Conservation (phyloP, 2,329 filamentous ascomycete genomes). For the Sporothrix variecibatus region DNA sequence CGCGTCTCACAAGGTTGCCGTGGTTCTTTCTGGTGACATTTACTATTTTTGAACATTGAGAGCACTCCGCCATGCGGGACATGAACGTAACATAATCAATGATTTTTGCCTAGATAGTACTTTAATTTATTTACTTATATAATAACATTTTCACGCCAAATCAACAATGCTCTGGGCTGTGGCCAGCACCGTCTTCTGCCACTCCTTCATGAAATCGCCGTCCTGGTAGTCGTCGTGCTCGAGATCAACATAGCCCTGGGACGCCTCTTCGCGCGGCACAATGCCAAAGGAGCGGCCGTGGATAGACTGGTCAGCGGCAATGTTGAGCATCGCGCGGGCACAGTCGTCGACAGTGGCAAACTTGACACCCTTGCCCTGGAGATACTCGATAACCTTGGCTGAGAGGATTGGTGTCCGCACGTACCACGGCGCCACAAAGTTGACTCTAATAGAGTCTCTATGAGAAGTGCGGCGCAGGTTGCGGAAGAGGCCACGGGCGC, state of each 20-base stretch:
- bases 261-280: slow-evolving; percentile 23
- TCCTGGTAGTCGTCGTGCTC: slow-evolving; percentile 26
- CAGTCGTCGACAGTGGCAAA: slow-evolving; percentile 27
- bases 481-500: slow-evolving; percentile 46
- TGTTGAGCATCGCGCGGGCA: slow-evolving; percentile 19
- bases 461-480: slow-evolving; percentile 42
- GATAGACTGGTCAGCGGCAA: slow-evolving; percentile 4
- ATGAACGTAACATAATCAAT: no score
- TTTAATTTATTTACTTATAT: no score
- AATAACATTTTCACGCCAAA: slow-evolving; percentile 10
- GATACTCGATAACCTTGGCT: slow-evolving; percentile 6
- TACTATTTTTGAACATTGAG: no score
- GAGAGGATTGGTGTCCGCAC: slow-evolving; percentile 26
- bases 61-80: no score
- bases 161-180: slow-evolving; percentile 18
- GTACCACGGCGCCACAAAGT: slow-evolving; percentile 49
- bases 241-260: slow-evolving; percentile 22
- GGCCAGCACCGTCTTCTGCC: slow-evolving; percentile 21
- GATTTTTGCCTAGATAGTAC: no score
- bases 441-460: slow-evolving; percentile 49
- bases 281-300: slow-evolving; percentile 25
- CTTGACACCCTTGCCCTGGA: slow-evolving; percentile 24
- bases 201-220: slow-evolving; percentile 23
- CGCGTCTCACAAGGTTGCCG: no score
- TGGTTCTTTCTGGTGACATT: no score